A percentile compares a stretch with the other conserved stretches of the same genome.
phyloP scores from a whole-genome alignment of 2,329 filamentous ascomycete genomes.

The Coniochaeta prunicola region DNA sequence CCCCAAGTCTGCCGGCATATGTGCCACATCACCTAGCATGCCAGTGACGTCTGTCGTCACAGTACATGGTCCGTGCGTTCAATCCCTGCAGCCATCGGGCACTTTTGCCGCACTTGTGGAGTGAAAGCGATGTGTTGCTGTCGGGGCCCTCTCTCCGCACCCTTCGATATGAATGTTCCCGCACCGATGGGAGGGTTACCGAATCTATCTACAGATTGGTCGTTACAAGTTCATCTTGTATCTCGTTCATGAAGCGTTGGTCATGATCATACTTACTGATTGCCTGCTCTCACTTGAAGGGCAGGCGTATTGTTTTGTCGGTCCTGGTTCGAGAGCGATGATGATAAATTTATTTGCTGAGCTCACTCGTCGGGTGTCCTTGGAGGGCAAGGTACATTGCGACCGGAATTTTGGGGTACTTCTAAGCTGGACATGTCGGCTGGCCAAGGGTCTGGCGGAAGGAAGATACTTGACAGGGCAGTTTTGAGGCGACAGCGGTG shows the following conservation, averaged over 20 bases:
- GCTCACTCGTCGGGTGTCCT: background rate
- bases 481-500: too few relatives aligned
- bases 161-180: background rate
- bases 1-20: too few relatives aligned
- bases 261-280: conserved; percentile 1
- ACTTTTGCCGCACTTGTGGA: background rate
- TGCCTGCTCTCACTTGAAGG: background rate
- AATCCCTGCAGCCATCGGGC: background rate
- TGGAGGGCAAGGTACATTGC: too few relatives aligned
- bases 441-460: background rate
- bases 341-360: background rate
- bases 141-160: conserved; percentile 1
- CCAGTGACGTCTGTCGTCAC: background rate
- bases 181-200: background rate
- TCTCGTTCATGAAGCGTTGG: conserved; percentile 1
- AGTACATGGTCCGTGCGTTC: background rate
- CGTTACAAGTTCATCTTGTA: conserved; percentile 1
- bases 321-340: background rate
- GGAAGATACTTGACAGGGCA: background rate
- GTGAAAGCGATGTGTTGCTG: too few relatives aligned
- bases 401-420: too few relatives aligned
- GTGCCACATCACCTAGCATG: too few relatives aligned
- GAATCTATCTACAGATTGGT: background rate
- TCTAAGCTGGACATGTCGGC: too few relatives aligned
- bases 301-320: background rate